phyloP scores from a whole-genome alignment of 78 protist species.

The Blattamonas nauphoetae region DNA sequence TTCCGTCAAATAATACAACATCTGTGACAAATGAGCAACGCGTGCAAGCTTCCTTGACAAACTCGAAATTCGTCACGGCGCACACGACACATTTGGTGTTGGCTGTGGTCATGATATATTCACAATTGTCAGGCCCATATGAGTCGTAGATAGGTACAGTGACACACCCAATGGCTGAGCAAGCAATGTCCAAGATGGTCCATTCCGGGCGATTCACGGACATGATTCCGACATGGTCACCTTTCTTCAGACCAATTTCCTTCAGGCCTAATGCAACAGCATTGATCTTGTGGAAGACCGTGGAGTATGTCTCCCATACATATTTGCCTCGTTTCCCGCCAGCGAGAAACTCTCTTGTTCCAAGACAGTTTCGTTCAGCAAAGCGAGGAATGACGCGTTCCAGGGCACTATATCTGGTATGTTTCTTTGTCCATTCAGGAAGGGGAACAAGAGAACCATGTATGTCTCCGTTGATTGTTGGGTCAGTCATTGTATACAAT shows the following conservation, averaged over 20 bases:
- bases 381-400: not conserved
- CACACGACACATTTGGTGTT: not conserved
- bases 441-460: not conserved
- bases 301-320: not conserved
- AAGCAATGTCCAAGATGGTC: conserved; percentile 14
- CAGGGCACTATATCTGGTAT: not conserved
- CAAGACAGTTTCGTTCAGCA: not conserved
- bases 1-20: not conserved
- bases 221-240: conserved; percentile 26
- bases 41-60: not conserved
- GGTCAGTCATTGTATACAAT: no score
- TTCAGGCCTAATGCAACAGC: not conserved
- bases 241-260: conserved; percentile 6
- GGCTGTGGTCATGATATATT: not conserved
- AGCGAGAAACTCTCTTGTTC: not conserved
- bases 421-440: not conserved
- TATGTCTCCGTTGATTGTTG: conserved; percentile 11
- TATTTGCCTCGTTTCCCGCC: not conserved
- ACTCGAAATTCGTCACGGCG: not conserved
- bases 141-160: conserved; percentile 21
- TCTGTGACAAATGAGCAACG: not conserved
- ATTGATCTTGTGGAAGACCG: not conserved
- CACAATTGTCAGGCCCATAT: not conserved
- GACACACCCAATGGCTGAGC: not conserved
- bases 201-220: conserved; percentile 19